These are phyloP conservation scores for Diacronema lutheri DNA, from an alignment of 78 protist species.

Conservation along the genomic window DNA sequence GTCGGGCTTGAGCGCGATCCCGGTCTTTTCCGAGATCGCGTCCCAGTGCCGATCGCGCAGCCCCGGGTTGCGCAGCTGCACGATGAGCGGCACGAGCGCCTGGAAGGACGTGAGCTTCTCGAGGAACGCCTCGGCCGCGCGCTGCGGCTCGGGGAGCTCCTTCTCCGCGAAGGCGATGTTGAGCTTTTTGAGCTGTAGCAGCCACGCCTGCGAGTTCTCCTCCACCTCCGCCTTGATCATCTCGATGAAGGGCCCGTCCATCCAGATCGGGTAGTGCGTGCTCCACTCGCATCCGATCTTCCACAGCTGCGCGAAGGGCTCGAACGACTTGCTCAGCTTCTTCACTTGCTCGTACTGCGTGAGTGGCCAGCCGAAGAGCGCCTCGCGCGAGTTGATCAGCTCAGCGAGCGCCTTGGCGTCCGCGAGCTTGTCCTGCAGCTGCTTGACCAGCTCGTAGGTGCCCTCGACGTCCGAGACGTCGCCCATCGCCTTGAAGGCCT, in stretches of 20 bases:
- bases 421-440: conserved; percentile 9
- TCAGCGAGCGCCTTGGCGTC: not conserved
- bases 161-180: not conserved
- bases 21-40: not conserved
- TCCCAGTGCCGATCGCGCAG: conserved; percentile 82
- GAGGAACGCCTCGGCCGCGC: not conserved
- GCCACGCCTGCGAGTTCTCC: not conserved
- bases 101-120: conserved; percentile 15
- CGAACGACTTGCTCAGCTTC: not conserved
- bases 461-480: not conserved
- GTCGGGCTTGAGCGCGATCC: conserved; percentile 38
- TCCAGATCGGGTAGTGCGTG: not conserved
- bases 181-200: not conserved
- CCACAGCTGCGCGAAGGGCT: conserved; percentile 37
- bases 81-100: conserved; percentile 57
- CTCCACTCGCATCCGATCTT: not conserved
- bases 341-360: conserved; percentile 24
- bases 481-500: not conserved
- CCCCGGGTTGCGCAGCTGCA: conserved; percentile 64
- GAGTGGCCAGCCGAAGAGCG: conserved; percentile 12
- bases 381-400: conserved; percentile 35
- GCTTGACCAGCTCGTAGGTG: not conserved
- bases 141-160: not conserved
- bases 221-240: conserved; percentile 34
- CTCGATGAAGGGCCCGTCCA: conserved; percentile 6